phyloP scores from a whole-genome alignment of 164 flowering plant genomes.

The Macadamia integrifolia region DNA sequence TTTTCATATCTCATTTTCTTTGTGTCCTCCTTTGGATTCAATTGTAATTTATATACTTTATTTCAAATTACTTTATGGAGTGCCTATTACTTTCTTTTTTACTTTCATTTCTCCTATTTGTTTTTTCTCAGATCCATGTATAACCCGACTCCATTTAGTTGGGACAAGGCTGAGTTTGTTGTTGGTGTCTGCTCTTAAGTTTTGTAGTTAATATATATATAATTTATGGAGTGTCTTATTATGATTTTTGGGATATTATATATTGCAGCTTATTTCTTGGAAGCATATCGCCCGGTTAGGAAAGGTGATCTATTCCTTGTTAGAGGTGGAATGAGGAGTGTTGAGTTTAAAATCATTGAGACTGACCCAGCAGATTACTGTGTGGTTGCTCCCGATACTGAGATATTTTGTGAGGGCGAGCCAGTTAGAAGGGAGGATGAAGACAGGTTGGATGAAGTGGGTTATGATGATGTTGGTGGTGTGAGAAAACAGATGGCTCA shows the following conservation, averaged over 20 bases:
- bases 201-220: no score
- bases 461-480: constrained; percentile 98
- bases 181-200: no score
- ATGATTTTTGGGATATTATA: neutral
- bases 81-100: no score
- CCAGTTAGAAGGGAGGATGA: constrained; percentile 84
- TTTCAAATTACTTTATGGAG: no score
- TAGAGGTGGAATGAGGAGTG: constrained; percentile 89
- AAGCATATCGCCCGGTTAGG: constrained; percentile 86
- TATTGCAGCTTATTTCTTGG: constrained; percentile 77
- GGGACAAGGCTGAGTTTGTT: no score
- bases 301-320: constrained; percentile 86
- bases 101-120: no score
- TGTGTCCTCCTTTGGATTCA: no score
- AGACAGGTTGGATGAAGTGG: constrained; percentile 73
- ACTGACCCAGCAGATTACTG: constrained; percentile 86
- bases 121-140: no score
- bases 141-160: no score
- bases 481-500: constrained; percentile 94
- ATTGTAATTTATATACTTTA: no score
- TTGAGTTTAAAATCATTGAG: constrained; percentile 82
- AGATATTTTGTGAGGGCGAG: constrained; percentile 87
- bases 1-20: no score
- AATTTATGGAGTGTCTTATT: neutral
- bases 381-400: constrained; percentile 88